Base-by-base conservation (phyloP, 2,329 filamentous ascomycete species). In the Diplocarpon mali region DNA sequence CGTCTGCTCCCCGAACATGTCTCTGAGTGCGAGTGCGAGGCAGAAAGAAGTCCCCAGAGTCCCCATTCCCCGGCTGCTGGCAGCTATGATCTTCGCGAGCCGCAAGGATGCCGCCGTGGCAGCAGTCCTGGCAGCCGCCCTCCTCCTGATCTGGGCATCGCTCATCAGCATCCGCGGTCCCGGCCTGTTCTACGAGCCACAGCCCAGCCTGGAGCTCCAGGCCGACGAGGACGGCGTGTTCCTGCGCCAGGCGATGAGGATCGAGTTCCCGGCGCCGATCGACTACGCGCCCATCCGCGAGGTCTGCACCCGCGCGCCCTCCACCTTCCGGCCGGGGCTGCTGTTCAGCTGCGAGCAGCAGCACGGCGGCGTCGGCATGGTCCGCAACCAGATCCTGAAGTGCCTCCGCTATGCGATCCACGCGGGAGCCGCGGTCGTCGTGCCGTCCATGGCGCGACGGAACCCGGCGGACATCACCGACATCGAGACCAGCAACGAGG, bases 321-420 rank as follows among this genome's bases (percentile, higher is more conserved):
- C 11, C 16, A 14, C 24, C 5, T 41, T 41, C n/a, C 13, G 39
- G 2, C 29, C 30, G 9, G 39, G 39, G 5, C 30, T 41, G 2
- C 30, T 56, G 4, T 54, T 59, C 45, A 56, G 50, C n/a, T 60
- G 57, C 46, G 48, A 46, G 35, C 43, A 56, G 14, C 53, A 48
- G 32, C 44, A 48, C 9, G 57, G 57, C 28, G 58, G 58, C 11
- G 47, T 60, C 12, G 56, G 57, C 7, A 59, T 57, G 40, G 43
- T 60, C 14, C 56, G 57, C 16, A 60, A 60, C 46, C 56, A 54
- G 35, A 53, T 60, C 17, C 40, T 60, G 24, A 57, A 53, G 35
- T 59, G 57, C 39, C 46, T 59, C 12, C 51, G 58, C 7, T 58
- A 58, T 44, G 49, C 55, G 16, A 59, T 60, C 36, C 48, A 49